Conservation (phyloP, 2,329 filamentous ascomycete genomes). For the Phialemonium atrogriseum region DNA sequence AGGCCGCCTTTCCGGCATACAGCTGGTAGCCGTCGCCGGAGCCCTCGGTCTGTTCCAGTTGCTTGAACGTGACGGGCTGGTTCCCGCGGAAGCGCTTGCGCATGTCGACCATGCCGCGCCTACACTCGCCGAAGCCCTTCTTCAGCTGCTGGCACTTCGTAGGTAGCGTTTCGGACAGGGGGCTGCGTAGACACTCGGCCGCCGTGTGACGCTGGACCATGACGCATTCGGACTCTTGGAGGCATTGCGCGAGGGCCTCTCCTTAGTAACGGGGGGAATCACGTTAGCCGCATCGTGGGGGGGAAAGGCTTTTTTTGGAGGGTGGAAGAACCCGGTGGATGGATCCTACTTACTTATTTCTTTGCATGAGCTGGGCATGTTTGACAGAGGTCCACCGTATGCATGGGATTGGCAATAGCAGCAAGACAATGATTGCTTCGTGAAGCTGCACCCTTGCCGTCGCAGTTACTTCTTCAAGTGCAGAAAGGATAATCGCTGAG, state of each 20-base stretch:
- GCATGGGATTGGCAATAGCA: too few relatives aligned
- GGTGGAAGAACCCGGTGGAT: constrained; percentile 12
- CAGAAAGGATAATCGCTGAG: too few relatives aligned
- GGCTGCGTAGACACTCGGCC: constrained; percentile 78
- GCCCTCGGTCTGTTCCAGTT: constrained; percentile 52
- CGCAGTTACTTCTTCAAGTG: too few relatives aligned
- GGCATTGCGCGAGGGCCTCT: constrained; percentile 84
- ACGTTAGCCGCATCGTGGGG: constrained; percentile 4
- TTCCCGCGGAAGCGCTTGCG: constrained; percentile 96
- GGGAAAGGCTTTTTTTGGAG: constrained; percentile 5
- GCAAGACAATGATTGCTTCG: too few relatives aligned
- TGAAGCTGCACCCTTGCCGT: too few relatives aligned
- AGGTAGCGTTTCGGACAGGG: constrained; percentile 74
- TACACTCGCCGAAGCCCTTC: constrained; percentile 90
- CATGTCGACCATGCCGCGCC: constrained; percentile 96
- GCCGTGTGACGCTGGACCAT: constrained; percentile 84
- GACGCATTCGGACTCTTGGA: constrained; percentile 94
- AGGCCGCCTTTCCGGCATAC: constrained; percentile 70
- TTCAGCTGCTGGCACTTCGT: constrained; percentile 86
- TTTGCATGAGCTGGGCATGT: constrained; percentile 94
- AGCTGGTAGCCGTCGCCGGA: constrained; percentile 57
- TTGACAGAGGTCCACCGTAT: too few relatives aligned
- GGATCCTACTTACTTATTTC: constrained; percentile 89
- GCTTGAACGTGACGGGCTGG: constrained; percentile 64
- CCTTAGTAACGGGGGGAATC: constrained; percentile 41